Percentiles rank a stretch among this genome's conserved stretches.
These are phyloP conservation scores for Patellifolia procumbens DNA, from an alignment of 179 eudicot genomes.

Conservation along the genomic window DNA sequence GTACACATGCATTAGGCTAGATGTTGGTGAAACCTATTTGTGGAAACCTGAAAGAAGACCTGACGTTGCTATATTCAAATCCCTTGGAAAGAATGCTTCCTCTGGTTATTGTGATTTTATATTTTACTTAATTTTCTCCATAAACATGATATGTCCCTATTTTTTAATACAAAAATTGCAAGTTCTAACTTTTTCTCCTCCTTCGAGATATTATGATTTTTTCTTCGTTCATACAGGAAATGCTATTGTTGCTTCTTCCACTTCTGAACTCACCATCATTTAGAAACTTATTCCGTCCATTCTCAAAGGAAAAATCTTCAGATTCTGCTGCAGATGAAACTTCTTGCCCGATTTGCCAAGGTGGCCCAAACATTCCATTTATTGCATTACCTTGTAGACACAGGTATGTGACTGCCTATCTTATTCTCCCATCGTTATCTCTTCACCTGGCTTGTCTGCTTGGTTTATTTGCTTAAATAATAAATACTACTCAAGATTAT, in stretches of 20 bases:
- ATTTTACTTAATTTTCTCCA: background rate
- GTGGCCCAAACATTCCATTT: slow-evolving; percentile 79
- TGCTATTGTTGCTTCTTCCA: slow-evolving; percentile 92
- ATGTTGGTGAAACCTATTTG: background rate
- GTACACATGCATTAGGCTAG: background rate
- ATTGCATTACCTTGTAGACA: slow-evolving; percentile 92
- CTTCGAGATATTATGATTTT: slow-evolving; percentile 13
- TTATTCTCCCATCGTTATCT: background rate
- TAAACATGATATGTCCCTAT: background rate
- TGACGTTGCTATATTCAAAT: background rate
- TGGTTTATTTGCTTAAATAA: background rate
- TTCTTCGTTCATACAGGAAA: slow-evolving; percentile 63
- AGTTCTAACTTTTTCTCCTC: background rate
- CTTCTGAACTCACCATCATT: slow-evolving; percentile 91
- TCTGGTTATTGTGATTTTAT: background rate
- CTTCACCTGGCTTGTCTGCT: background rate
- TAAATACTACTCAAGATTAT: background rate
- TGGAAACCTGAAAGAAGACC: background rate
- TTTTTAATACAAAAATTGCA: background rate
- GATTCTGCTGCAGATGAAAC: slow-evolving; percentile 54
- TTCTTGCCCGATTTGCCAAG: slow-evolving; percentile 84
- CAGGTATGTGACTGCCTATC: slow-evolving; percentile 56
- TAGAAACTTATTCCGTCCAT: slow-evolving; percentile 70
- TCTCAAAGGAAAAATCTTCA: slow-evolving; percentile 80
- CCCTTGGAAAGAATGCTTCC: background rate